A percentile compares a stretch with the other conserved stretches of the same genome.
Evolutionary conservation across 108 stramenopile species (phyloP).

Genomic region (Fistulifera solaris): DNA sequence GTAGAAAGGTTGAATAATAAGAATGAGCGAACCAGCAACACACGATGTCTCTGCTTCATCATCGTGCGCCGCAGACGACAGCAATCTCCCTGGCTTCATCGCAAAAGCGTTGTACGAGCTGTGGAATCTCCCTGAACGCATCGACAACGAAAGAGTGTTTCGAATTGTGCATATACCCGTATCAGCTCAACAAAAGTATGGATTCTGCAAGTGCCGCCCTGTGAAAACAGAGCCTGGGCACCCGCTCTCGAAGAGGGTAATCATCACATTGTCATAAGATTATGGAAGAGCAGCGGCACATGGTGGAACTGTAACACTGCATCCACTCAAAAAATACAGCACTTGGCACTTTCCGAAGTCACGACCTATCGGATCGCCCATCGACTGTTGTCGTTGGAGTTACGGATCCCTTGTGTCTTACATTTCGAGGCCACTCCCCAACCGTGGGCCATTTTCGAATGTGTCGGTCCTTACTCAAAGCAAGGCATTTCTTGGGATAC

Average conservation of each 20-base stretch:
- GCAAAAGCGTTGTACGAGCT: no score
- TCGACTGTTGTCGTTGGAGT: conserved; percentile 1
- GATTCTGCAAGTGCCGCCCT: neutral
- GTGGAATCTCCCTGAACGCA: no score
- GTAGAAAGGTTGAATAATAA: no score
- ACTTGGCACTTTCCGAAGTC: conserved; percentile 54
- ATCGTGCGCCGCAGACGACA: no score
- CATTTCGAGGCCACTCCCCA: neutral
- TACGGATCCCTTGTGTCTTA: neutral
- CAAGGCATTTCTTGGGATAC: conserved; percentile 5
- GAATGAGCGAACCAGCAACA: no score
- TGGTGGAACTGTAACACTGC: conserved; percentile 82
- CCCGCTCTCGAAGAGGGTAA: conserved; percentile 8
- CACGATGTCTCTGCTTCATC: no score
- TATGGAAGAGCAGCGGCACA: conserved; percentile 57
- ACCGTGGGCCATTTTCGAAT: conserved; percentile 47
- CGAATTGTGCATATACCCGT: neutral
- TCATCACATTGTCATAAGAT: conserved; percentile 37
- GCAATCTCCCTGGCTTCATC: no score
- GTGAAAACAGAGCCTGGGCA: conserved; percentile 2
- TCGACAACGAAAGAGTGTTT: no score
- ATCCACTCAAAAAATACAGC: conserved; percentile 2
- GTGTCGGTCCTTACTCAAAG: conserved; percentile 18
- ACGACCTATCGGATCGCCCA: conserved; percentile 50
- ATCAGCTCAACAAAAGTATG: conserved; percentile 7